phyloP scores from a whole-genome alignment of 306 rosid species.

The Cotoneaster glaucophyllus region DNA sequence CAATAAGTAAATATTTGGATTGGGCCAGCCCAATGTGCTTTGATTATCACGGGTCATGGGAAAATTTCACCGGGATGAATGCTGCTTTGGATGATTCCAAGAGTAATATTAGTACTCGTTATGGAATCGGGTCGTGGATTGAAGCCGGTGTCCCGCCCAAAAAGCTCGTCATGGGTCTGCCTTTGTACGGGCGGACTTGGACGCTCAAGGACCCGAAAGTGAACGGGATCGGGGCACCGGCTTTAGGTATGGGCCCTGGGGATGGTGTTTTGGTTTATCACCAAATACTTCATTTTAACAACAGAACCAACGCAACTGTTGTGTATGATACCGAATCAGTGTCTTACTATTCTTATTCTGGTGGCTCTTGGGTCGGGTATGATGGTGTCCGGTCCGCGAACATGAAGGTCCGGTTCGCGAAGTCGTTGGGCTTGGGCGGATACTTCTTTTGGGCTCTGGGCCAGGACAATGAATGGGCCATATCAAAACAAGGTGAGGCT shows the following conservation, averaged over 20 bases:
- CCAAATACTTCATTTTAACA: constrained; percentile 37
- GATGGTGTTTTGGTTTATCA: constrained; percentile 41
- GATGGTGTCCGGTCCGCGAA: constrained; percentile 49
- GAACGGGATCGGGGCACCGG: constrained; percentile 40
- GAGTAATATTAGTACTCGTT: constrained; percentile 36
- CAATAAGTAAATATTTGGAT: constrained; percentile 38
- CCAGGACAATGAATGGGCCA: constrained; percentile 57
- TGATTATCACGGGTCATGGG: constrained; percentile 70
- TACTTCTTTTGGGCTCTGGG: constrained; percentile 85
- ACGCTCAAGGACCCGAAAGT: constrained; percentile 27
- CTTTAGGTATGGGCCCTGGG: constrained; percentile 47
- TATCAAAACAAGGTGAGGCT: constrained; percentile 45
- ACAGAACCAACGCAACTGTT: constrained; percentile 20
- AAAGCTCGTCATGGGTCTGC: constrained; percentile 64
- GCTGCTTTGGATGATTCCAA: constrained; percentile 45
- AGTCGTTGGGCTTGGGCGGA: constrained; percentile 46
- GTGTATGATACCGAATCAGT: constrained; percentile 43
- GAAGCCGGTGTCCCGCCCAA: constrained; percentile 36
- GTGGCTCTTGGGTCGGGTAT: constrained; percentile 66
- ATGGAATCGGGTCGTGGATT: constrained; percentile 67
- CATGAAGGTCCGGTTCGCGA: constrained; percentile 43
- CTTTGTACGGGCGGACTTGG: constrained; percentile 73
- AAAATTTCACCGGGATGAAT: constrained; percentile 40
- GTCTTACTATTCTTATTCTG: constrained; percentile 48
- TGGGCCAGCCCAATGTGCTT: constrained; percentile 79